These are phyloP conservation scores for Letharia columbiana DNA, from an alignment of 495 filamentous ascomycete genomes.

Conservation along the genomic window DNA sequence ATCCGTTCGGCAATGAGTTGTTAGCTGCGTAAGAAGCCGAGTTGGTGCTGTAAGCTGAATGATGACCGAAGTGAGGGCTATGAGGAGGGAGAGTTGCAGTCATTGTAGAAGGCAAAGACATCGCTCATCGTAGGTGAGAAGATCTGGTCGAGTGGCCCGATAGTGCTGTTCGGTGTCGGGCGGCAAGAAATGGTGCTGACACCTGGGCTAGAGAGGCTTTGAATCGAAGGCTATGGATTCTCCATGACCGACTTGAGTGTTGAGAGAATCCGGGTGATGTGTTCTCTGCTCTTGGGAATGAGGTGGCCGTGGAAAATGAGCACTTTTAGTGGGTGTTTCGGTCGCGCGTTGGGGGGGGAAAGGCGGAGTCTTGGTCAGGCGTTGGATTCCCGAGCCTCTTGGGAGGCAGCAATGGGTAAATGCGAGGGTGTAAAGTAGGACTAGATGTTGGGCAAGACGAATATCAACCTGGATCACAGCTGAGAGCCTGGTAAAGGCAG, in stretches of 20 bases:
- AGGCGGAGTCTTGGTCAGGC: slow-evolving; percentile 17
- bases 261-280: not conserved
- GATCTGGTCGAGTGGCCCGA: not conserved
- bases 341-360: slow-evolving; percentile 22
- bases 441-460: slow-evolving; percentile 2
- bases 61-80: slow-evolving; percentile 62
- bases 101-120: slow-evolving; percentile 81
- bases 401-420: slow-evolving; percentile 14
- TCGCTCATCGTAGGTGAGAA: slow-evolving; percentile 31
- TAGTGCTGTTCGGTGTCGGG: slow-evolving; percentile 11
- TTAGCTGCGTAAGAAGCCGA: slow-evolving; percentile 44
- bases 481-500: not conserved
- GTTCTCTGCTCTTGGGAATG: not conserved
- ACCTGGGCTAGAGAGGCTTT: slow-evolving; percentile 6
- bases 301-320: slow-evolving; percentile 1
- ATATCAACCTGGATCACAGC: not conserved
- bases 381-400: not conserved
- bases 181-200: slow-evolving; percentile 8
- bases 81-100: slow-evolving; percentile 67
- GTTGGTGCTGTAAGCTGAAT: slow-evolving; percentile 50
- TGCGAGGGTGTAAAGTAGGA: not conserved
- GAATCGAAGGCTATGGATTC: slow-evolving; percentile 8
- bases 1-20: slow-evolving; percentile 41
- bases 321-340: slow-evolving; percentile 18
- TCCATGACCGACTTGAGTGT: not conserved